Evolutionary conservation across 176 grass and related monocot genomes (phyloP).

Genomic region (Ananas comosus): DNA sequence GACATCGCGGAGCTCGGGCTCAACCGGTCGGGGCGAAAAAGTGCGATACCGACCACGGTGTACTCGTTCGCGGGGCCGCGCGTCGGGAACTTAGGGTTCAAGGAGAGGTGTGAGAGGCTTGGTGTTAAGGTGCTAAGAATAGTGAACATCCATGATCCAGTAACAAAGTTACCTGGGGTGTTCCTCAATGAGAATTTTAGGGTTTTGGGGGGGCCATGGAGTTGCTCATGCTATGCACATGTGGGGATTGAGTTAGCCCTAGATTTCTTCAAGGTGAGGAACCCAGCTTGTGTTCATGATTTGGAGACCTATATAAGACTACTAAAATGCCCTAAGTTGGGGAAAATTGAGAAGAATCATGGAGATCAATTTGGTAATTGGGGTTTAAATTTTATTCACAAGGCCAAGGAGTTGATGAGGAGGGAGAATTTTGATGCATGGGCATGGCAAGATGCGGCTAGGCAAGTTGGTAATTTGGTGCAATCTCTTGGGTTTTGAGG

Average conservation of each 20-base stretch:
- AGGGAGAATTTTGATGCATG: constrained; percentile 14
- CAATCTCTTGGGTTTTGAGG: constrained; percentile 59
- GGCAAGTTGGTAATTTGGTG: constrained; percentile 63
- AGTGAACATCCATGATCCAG: constrained; percentile 55
- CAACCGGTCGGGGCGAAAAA: constrained; percentile 12
- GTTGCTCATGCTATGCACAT: constrained; percentile 50
- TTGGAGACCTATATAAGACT: constrained; percentile 55
- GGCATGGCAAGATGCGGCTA: constrained; percentile 56
- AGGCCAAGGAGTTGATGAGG: constrained; percentile 27
- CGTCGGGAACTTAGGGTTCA: constrained; percentile 69
- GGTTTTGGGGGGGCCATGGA: constrained; percentile 28
- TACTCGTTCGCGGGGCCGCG: constrained; percentile 80
- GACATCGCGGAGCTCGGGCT: constrained; percentile 66
- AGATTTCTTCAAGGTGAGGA: constrained; percentile 44
- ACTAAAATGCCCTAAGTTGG: constrained; percentile 27
- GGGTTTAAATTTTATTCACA: constrained; percentile 17
- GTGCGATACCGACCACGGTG: constrained; percentile 45
- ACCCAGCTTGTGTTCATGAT: constrained; percentile 64
- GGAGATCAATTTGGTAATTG: not conserved
- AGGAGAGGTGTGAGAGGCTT: constrained; percentile 61
- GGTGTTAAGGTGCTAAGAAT: constrained; percentile 74
- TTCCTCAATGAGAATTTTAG: constrained; percentile 62
- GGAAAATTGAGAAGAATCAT: not conserved
- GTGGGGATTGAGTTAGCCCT: constrained; percentile 73
- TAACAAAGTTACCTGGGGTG: constrained; percentile 66